Evolutionary conservation across 202 grass and related monocot genomes (phyloP).

Genomic region (Carex sylvatica): DNA sequence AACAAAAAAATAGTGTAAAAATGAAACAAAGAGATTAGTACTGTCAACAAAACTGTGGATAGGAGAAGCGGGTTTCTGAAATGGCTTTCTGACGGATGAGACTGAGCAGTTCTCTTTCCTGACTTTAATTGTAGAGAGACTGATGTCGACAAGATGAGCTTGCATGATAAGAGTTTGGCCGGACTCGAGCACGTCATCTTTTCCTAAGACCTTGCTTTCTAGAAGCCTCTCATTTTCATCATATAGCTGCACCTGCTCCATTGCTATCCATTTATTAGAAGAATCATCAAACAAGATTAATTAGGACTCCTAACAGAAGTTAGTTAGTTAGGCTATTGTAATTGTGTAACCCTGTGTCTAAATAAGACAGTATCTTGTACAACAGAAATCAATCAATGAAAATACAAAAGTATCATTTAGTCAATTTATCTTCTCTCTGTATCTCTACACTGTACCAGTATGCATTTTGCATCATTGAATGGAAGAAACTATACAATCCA

Average conservation of each 20-base stretch:
- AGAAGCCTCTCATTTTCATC: conserved; percentile 58
- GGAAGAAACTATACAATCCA: background rate
- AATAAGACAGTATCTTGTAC: no score
- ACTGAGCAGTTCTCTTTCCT: background rate
- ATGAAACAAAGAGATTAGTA: background rate
- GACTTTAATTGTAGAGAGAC: conserved; percentile 12
- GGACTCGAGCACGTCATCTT: conserved; percentile 41
- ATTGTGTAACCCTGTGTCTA: no score
- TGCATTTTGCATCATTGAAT: background rate
- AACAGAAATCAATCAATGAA: no score
- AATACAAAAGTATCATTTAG: no score
- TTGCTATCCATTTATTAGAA: background rate
- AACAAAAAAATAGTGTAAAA: background rate
- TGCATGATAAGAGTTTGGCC: conserved; percentile 51
- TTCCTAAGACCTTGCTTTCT: conserved; percentile 53
- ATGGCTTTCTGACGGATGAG: conserved; percentile 14
- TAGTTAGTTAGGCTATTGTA: no score
- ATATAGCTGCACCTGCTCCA: conserved; percentile 40
- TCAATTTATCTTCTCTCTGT: no score
- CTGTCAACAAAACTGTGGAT: background rate
- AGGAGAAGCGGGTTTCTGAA: conserved; percentile 13
- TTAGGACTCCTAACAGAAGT: no score
- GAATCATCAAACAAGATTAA: no score
- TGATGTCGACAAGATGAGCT: conserved; percentile 63
- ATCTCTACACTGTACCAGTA: no score